These are phyloP conservation scores for Trebouxia sp. DNA, from an alignment of 139 green algal species.

Conservation along the genomic window DNA sequence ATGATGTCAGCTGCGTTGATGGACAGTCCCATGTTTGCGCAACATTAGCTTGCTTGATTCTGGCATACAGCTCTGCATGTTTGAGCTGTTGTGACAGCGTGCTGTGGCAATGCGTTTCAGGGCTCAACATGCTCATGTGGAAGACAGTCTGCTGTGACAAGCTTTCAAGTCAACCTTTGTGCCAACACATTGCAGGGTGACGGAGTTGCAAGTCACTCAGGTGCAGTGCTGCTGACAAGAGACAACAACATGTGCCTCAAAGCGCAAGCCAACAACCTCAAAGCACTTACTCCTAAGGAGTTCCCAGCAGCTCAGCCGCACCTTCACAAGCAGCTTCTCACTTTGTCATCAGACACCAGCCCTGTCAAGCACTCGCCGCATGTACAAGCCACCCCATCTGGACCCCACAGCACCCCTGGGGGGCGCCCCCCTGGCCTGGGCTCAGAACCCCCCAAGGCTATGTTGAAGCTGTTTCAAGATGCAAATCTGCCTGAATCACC, in stretches of 20 bases:
- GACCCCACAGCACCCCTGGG: too few relatives aligned
- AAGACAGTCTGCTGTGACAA: too few relatives aligned
- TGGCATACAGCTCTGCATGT: too few relatives aligned
- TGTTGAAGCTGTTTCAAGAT: background rate
- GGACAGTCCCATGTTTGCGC: too few relatives aligned
- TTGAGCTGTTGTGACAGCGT: too few relatives aligned
- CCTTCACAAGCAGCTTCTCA: background rate
- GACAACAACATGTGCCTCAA: slow-evolving; percentile 22
- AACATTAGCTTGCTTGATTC: too few relatives aligned
- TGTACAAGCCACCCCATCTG: background rate
- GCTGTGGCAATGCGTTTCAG: too few relatives aligned
- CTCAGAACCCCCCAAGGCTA: background rate
- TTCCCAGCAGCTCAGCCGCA: slow-evolving; percentile 12
- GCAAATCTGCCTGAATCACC: too few relatives aligned
- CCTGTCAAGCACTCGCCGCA: background rate
- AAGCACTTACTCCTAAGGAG: background rate
- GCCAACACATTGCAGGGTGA: background rate
- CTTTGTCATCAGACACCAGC: slow-evolving; percentile 18
- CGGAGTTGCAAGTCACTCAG: background rate
- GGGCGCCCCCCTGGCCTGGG: background rate
- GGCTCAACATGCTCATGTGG: too few relatives aligned
- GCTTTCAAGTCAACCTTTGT: too few relatives aligned
- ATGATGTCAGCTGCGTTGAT: too few relatives aligned
- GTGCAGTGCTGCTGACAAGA: slow-evolving; percentile 7
- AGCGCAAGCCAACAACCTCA: slow-evolving; percentile 12